Conservation (phyloP, 139 green algal genomes). For the Ostreobium quekettii region DNA sequence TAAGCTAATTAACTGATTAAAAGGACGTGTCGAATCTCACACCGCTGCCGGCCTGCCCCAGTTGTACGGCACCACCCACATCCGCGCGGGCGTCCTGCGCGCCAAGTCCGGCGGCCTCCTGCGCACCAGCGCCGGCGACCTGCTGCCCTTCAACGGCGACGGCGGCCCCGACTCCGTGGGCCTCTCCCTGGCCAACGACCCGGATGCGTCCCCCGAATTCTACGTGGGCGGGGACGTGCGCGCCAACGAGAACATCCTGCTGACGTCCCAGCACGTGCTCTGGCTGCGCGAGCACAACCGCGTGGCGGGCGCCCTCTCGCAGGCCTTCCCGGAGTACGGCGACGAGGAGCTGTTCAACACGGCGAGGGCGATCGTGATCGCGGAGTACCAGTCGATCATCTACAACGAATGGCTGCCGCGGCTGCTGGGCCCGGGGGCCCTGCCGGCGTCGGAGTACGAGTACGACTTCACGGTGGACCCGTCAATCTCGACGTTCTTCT, state of each 20-base stretch:
- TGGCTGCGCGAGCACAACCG: conserved; percentile 13
- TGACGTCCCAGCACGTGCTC: not conserved
- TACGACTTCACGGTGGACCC: conserved; percentile 3
- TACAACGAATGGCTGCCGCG: conserved; percentile 16
- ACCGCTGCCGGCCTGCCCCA: not conserved
- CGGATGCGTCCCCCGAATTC: not conserved
- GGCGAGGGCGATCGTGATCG: conserved; percentile 8
- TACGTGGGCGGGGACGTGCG: conserved; percentile 9
- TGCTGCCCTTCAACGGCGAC: conserved; percentile 9
- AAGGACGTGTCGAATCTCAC: too few species aligned
- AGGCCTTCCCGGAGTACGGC: not conserved
- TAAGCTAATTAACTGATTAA: too few species aligned
- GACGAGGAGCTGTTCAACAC: conserved; percentile 15
- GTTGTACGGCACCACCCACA: not conserved
- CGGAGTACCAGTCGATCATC: conserved; percentile 16
- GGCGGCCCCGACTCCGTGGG: conserved; percentile 4
- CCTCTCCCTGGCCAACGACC: not conserved
- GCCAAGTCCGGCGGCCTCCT: not conserved
- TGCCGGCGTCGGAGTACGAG: not conserved
- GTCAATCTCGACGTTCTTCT: conserved; percentile 2
- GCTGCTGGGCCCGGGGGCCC: not conserved
- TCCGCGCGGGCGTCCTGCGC: not conserved
- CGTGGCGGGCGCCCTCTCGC: not conserved
- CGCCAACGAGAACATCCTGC: conserved; percentile 7
- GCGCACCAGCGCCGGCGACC: not conserved